Evolutionary conservation across 2,329 filamentous ascomycete genomes (phyloP).

Genomic region (Fusarium praegraminearum): DNA sequence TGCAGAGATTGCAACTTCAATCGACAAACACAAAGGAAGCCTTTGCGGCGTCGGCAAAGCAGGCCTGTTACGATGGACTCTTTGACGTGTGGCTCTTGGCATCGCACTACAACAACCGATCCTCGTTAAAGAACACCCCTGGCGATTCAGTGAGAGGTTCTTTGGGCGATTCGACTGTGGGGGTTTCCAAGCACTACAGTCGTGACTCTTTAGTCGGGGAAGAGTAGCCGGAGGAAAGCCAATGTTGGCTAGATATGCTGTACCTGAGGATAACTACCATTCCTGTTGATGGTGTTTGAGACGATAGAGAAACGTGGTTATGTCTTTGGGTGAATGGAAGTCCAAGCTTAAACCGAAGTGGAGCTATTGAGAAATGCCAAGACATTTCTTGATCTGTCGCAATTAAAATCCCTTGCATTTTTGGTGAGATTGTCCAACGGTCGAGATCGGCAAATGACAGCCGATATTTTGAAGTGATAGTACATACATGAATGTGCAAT

Average conservation of each 20-base stretch:
- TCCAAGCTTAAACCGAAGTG: background rate
- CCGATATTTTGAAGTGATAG: background rate
- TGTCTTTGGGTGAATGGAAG: background rate
- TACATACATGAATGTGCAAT: background rate
- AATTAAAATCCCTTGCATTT: conserved; percentile 2
- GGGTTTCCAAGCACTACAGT: background rate
- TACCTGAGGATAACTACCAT: background rate
- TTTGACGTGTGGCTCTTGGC: conserved; percentile 2
- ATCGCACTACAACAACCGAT: background rate
- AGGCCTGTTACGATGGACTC: conserved; percentile 1
- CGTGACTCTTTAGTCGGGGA: background rate
- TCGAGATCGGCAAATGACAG: conserved; percentile 8
- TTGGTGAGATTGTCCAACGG: conserved; percentile 10
- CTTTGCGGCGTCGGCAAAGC: background rate
- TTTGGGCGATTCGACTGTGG: background rate
- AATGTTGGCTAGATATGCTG: background rate
- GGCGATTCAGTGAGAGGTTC: background rate
- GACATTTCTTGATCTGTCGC: conserved; percentile 3
- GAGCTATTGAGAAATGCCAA: conserved; percentile 8
- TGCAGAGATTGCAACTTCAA: background rate
- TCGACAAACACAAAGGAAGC: background rate
- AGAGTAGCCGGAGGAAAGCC: background rate
- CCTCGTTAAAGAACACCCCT: background rate
- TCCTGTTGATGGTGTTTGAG: background rate
- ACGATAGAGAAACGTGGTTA: background rate